These are phyloP conservation scores for Ceratobasidium sp. DNA, from an alignment of 1,284 basidiomycete genomes.

Conservation along the genomic window DNA sequence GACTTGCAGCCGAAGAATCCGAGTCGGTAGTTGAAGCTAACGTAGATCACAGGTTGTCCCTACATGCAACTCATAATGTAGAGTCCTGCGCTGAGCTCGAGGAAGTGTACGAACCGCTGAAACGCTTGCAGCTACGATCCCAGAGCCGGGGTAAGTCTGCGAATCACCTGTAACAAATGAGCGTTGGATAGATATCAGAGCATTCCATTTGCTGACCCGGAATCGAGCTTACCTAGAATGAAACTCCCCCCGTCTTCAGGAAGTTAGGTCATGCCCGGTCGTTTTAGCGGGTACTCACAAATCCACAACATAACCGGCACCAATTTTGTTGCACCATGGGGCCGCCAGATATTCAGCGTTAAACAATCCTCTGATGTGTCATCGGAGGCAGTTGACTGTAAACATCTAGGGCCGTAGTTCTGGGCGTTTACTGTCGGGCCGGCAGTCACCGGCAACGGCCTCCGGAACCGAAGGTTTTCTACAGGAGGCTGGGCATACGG, in stretches of 20 bases:
- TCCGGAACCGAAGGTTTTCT: slow-evolving; percentile 55
- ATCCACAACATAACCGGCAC: slow-evolving; percentile 46
- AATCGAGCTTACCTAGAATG: slow-evolving; percentile 14
- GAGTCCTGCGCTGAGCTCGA: neutral
- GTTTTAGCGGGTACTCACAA: slow-evolving; percentile 32
- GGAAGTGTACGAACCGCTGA: neutral
- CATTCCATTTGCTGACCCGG: neutral
- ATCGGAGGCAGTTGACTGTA: neutral
- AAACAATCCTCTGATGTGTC: slow-evolving; percentile 43
- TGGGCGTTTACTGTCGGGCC: slow-evolving; percentile 1
- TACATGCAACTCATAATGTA: neutral
- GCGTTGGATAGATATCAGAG: neutral
- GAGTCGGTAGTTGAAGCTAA: slow-evolving; percentile 17
- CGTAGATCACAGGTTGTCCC: slow-evolving; percentile 19
- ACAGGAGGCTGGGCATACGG: slow-evolving; percentile 61
- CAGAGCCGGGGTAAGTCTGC: slow-evolving; percentile 13
- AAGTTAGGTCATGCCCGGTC: neutral
- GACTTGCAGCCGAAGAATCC: slow-evolving; percentile 19
- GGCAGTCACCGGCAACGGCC: slow-evolving; percentile 53
- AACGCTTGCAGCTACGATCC: slow-evolving; percentile 23
- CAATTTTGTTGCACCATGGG: neutral
- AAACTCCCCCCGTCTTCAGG: slow-evolving; percentile 26
- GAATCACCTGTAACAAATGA: slow-evolving; percentile 2
- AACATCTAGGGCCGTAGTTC: slow-evolving; percentile 6
- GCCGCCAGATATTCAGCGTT: slow-evolving; percentile 39